Base-by-base conservation (phyloP, 495 filamentous ascomycete genomes). In the Daldinia decipiens region DNA sequence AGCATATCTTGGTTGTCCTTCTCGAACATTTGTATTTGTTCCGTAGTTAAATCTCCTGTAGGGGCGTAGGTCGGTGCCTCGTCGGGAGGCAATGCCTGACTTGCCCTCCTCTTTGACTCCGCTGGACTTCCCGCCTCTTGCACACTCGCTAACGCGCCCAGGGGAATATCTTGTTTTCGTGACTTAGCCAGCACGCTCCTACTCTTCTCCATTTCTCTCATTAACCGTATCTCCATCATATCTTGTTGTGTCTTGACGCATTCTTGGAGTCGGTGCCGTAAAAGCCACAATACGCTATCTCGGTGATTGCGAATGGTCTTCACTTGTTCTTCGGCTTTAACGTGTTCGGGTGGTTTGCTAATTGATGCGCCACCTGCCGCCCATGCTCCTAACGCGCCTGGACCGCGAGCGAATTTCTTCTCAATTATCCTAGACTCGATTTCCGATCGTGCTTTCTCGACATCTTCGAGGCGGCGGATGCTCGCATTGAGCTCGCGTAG, bases 1-100 rank as follows among this genome's bases (percentile, higher is more conserved):
- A 98, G 80, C 91, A 99, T 93, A 60, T 91, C 87, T 75, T 93
- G 89, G 77, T 99, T 98, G 78, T 98, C 94, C 79, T 92, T 87
- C 40, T 93, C 94, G 80, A 99, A 98, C 70, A 98, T 84, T 78
- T 97, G 95, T 59, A 93, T 78, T 78, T 98, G 94, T 69, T 97
- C 93, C 53, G 87, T 86, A 19, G 88, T 91, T 66, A 98, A 80
- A 65, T 91, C 85, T 32, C 86, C 80, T 65, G 90, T 85, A 21
- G 86, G 87, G 1, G 51, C 19, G 12, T 58, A 52, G 17, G 62
- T 45, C 15, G 54, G 51, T 19, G 60, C 34, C 47, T 72, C 73
- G 17, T 72, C 71, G 31, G 45, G 70, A 1, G 68, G 59, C 4
- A 66, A 39, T 31, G 59, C 27, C 51, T 67, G 67, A 45, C 65